Conservation (phyloP, 176 grass and related monocot species). For the Avena sativa region DNA sequence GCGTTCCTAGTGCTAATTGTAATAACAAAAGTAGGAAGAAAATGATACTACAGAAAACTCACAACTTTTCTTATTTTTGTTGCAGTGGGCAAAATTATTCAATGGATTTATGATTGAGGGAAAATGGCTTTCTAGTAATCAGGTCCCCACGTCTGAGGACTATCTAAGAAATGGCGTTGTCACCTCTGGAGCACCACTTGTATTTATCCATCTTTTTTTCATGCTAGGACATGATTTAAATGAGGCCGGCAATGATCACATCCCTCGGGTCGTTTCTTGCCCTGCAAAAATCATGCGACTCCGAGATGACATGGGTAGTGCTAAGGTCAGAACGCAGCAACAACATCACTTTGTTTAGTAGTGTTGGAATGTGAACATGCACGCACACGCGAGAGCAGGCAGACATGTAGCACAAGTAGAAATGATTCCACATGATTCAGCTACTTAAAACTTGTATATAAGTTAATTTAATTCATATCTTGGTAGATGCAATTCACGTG, state of each 20-base stretch:
- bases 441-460: not conserved
- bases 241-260: not conserved
- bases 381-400: too few species aligned
- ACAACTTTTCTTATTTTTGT: not conserved
- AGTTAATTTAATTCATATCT: not conserved
- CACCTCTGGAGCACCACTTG: conserved; percentile 48
- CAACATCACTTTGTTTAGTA: not conserved
- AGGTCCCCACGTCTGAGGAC: conserved; percentile 42
- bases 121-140: conserved; percentile 54
- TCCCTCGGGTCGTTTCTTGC: conserved; percentile 31
- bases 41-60: not conserved
- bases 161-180: conserved; percentile 58
- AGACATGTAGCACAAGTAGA: too few species aligned
- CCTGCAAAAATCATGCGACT: conserved; percentile 66
- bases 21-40: not conserved
- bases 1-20: not conserved
- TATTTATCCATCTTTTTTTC: conserved; percentile 3
- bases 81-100: conserved; percentile 64
- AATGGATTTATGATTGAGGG: conserved; percentile 68
- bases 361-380: too few species aligned
- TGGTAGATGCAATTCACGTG: not conserved
- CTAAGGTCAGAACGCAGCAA: conserved; percentile 38
- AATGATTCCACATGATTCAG: too few species aligned
- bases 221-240: conserved; percentile 52
- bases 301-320: conserved; percentile 73